phyloP scores from a whole-genome alignment of 768 basidiomycete species.

The Clitopilus passeckerianus region DNA sequence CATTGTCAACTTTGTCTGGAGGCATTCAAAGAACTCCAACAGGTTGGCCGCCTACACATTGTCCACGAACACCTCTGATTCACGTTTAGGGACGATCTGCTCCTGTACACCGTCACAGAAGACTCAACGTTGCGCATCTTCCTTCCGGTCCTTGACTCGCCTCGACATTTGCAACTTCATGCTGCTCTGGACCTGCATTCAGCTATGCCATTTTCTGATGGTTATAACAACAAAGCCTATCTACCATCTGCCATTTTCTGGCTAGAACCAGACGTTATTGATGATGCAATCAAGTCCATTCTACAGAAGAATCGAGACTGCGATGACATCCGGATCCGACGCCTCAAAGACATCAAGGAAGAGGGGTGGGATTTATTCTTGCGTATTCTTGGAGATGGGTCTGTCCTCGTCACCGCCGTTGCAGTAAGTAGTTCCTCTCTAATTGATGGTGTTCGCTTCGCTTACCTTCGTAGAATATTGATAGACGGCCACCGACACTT shows the following conservation, averaged over 20 bases:
- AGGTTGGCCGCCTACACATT: constrained; percentile 26
- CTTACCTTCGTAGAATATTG: constrained; percentile 63
- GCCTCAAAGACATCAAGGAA: constrained; percentile 58
- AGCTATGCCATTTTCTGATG: constrained; percentile 41
- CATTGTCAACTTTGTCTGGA: constrained; percentile 67
- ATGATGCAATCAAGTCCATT: constrained; percentile 37
- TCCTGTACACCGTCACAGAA: constrained; percentile 79
- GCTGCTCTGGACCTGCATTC: constrained; percentile 68
- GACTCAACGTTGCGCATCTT: constrained; percentile 84
- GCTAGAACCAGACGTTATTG: constrained; percentile 61
- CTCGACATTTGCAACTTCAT: constrained; percentile 80
- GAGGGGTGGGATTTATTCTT: constrained; percentile 81
- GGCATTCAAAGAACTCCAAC: constrained; percentile 62
- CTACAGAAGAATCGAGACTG: constrained; percentile 27
- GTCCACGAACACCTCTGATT: neutral
- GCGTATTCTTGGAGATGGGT: constrained; percentile 66
- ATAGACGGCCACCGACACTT: constrained; percentile 81
- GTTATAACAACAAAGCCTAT: constrained; percentile 24
- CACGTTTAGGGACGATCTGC: constrained; percentile 58
- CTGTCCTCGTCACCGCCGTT: constrained; percentile 67
- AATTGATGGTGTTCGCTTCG: neutral
- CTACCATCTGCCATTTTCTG: constrained; percentile 55
- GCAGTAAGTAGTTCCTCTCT: constrained; percentile 46
- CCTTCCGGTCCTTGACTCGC: constrained; percentile 82
- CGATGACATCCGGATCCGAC: constrained; percentile 42